Conservation (phyloP, 108 stramenopile genomes). For the Nitzschia sp. region DNA sequence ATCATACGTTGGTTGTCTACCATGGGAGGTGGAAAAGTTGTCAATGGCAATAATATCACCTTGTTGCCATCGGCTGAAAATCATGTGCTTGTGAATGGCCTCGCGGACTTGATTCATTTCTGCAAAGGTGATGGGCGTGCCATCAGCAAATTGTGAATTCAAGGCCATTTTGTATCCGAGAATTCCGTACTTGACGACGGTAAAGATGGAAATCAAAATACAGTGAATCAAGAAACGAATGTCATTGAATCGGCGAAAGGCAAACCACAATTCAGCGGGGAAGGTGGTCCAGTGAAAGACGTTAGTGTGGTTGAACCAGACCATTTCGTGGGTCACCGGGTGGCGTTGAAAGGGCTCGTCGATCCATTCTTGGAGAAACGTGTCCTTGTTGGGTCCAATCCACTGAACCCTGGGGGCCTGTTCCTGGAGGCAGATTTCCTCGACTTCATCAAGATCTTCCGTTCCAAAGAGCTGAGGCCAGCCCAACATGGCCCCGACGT, state of each 20-base stretch:
- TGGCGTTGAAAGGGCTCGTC: conserved; percentile 40
- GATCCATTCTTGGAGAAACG: conserved; percentile 21
- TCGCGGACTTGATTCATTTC: conserved; percentile 38
- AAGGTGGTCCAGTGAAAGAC: conserved; percentile 51
- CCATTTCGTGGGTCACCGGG: conserved; percentile 41
- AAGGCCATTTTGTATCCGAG: conserved; percentile 38
- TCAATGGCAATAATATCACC: conserved; percentile 41
- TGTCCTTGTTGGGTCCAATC: conserved; percentile 28
- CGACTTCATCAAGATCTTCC: conserved; percentile 29
- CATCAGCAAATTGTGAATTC: conserved; percentile 40
- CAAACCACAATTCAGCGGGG: conserved; percentile 39
- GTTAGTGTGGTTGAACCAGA: conserved; percentile 54
- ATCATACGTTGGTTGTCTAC: conserved; percentile 39
- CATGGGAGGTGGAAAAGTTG: conserved; percentile 40
- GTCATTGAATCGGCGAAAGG: conserved; percentile 31
- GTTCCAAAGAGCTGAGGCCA: conserved; percentile 52
- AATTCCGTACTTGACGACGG: conserved; percentile 38
- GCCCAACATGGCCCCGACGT: conserved; percentile 28
- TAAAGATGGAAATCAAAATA: conserved; percentile 7
- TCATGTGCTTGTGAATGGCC: conserved; percentile 37
- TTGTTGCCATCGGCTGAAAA: conserved; percentile 37
- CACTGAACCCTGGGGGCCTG: conserved; percentile 16
- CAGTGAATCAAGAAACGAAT: conserved; percentile 20
- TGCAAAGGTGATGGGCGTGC: conserved; percentile 29
- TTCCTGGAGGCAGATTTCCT: conserved; percentile 22